A percentile compares a stretch with the other conserved stretches of the same genome.
These are phyloP conservation scores for Zoysia japonica DNA, from an alignment of 176 grass and related monocot genomes.

Conservation along the genomic window DNA sequence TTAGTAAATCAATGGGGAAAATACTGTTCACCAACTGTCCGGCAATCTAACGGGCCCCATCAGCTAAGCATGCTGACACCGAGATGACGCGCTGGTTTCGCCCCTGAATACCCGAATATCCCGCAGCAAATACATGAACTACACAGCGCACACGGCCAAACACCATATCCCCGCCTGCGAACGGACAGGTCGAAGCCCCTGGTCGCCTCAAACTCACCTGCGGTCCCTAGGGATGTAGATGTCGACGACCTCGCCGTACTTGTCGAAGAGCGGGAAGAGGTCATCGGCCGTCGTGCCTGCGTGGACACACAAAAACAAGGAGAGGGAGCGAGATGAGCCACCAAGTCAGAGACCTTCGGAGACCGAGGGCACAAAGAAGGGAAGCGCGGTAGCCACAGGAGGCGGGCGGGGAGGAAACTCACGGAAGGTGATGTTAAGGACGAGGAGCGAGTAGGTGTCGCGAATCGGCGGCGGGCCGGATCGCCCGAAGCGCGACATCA, in stretches of 20 bases:
- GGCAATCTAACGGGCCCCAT: too few species aligned
- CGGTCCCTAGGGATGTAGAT: slow-evolving; percentile 93
- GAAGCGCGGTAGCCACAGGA: neutral
- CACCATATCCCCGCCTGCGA: neutral
- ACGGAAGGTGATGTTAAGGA: slow-evolving; percentile 98
- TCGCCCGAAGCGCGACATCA: slow-evolving; percentile 92
- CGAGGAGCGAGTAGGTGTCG: slow-evolving; percentile 92
- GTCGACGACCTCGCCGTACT: slow-evolving; percentile 89
- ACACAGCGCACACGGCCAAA: neutral
- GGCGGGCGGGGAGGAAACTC: neutral
- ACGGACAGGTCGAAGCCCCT: neutral
- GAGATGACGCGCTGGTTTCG: too few species aligned
- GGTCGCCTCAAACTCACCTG: slow-evolving; percentile 48
- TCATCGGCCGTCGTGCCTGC: slow-evolving; percentile 89
- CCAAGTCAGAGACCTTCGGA: neutral
- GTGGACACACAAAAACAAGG: neutral
- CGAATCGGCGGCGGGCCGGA: slow-evolving; percentile 84
- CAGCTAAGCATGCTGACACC: too few species aligned
- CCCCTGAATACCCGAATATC: neutral
- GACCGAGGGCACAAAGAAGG: neutral
- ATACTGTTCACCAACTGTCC: too few species aligned
- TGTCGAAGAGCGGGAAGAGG: slow-evolving; percentile 90
- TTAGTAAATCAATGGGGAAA: too few species aligned
- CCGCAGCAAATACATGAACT: neutral
- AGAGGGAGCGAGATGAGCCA: neutral